These are phyloP conservation scores for Rhizoctonia solani DNA, from an alignment of 1,284 basidiomycete species.

Conservation along the genomic window DNA sequence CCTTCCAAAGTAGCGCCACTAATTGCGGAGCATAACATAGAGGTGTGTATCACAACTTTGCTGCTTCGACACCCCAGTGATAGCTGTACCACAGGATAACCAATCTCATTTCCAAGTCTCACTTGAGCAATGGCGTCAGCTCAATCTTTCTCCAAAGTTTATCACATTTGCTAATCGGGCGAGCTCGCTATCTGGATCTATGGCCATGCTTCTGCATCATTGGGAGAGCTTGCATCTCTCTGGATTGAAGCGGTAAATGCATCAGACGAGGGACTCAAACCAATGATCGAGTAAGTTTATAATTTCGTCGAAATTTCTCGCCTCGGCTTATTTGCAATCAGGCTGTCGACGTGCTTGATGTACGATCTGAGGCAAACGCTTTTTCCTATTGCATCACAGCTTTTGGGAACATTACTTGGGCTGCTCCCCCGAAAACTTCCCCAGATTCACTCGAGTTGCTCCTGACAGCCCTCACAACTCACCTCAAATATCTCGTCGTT, in stretches of 20 bases:
- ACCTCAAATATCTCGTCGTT: conserved; percentile 72
- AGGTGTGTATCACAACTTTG: conserved; percentile 50
- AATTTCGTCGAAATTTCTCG: conserved; percentile 19
- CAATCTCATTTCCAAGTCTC: conserved; percentile 73
- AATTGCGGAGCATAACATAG: conserved; percentile 60
- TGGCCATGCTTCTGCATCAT: conserved; percentile 82
- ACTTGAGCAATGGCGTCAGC: conserved; percentile 71
- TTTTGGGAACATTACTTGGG: conserved; percentile 61
- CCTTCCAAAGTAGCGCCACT: conserved; percentile 64
- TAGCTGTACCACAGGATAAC: conserved; percentile 55
- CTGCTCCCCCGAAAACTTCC: conserved; percentile 53
- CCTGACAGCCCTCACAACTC: conserved; percentile 62
- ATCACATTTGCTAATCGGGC: conserved; percentile 67
- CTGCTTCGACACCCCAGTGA: not conserved
- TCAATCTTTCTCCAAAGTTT: conserved; percentile 80
- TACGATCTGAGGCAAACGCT: conserved; percentile 76
- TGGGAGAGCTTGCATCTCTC: conserved; percentile 64
- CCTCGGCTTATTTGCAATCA: conserved; percentile 45
- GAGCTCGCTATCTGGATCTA: conserved; percentile 67
- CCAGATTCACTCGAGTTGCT: conserved; percentile 63
- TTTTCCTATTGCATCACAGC: conserved; percentile 57
- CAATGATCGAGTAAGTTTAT: conserved; percentile 68
- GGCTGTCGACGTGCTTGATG: conserved; percentile 71
- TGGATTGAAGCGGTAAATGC: conserved; percentile 59
- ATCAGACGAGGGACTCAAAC: conserved; percentile 60